Conservation (phyloP, 768 basidiomycete genomes). For the Russula foetens region DNA sequence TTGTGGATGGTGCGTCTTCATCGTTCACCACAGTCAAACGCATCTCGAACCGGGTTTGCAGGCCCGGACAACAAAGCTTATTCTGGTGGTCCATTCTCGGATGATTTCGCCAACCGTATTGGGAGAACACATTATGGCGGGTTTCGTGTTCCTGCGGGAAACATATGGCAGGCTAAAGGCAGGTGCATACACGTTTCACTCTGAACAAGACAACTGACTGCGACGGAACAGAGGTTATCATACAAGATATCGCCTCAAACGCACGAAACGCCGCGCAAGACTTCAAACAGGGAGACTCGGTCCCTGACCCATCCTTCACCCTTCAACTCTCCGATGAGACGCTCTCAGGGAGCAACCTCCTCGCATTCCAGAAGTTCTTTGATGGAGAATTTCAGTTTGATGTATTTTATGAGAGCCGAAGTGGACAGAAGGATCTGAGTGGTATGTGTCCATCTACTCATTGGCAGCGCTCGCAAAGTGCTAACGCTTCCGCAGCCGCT, state of each 20-base stretch:
- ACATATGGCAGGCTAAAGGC: constrained; percentile 87
- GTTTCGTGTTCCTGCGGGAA: constrained; percentile 47
- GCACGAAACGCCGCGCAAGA: constrained; percentile 47
- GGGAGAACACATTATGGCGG: constrained; percentile 71
- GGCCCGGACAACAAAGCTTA: constrained; percentile 51
- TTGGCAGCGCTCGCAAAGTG: background rate
- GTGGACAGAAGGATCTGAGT: constrained; percentile 52
- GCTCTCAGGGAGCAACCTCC: constrained; percentile 68
- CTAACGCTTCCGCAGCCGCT: constrained; percentile 36
- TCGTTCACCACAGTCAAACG: too few relatives aligned
- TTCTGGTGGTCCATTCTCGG: constrained; percentile 46
- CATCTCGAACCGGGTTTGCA: constrained; percentile 23
- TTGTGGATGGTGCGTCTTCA: constrained; percentile 57
- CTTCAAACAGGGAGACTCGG: constrained; percentile 40
- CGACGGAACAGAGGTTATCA: constrained; percentile 44
- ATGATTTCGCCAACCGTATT: constrained; percentile 49
- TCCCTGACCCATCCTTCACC: constrained; percentile 76
- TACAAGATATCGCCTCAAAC: constrained; percentile 49
- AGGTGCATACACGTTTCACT: constrained; percentile 4
- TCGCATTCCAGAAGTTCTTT: constrained; percentile 79
- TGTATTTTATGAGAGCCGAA: constrained; percentile 76
- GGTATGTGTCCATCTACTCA: constrained; percentile 35
- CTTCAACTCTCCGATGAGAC: constrained; percentile 72
- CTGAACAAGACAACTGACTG: background rate
- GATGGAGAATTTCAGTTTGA: constrained; percentile 87